Evolutionary conservation across 768 basidiomycete genomes (phyloP).

Genomic region (Clathrus columnatus): DNA sequence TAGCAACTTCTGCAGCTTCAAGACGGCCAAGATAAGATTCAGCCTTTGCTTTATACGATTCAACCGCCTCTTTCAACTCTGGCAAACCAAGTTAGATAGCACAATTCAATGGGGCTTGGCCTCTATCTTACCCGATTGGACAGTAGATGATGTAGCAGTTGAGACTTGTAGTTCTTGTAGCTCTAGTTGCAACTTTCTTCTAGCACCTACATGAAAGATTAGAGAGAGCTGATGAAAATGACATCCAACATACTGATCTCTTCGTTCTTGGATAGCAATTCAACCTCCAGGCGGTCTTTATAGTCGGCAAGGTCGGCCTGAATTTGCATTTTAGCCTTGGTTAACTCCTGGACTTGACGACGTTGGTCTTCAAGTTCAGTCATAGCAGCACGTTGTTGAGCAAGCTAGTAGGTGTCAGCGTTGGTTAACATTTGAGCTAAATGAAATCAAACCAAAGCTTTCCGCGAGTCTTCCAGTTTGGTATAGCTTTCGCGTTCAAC

Average conservation of each 20-base stretch:
- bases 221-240: not conserved
- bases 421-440: not conserved
- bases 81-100: slow-evolving; percentile 9
- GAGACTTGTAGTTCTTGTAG: slow-evolving; percentile 58
- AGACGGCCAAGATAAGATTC: slow-evolving; percentile 48
- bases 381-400: slow-evolving; percentile 56
- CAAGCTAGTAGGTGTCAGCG: slow-evolving; percentile 34
- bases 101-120: not conserved
- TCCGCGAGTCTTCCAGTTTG: slow-evolving; percentile 61
- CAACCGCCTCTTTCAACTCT: slow-evolving; percentile 58
- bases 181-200: slow-evolving; percentile 48
- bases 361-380: slow-evolving; percentile 58
- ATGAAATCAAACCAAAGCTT: slow-evolving; percentile 45
- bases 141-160: slow-evolving; percentile 47
- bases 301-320: slow-evolving; percentile 45
- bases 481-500: slow-evolving; percentile 54
- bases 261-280: slow-evolving; percentile 46
- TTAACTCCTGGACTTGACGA: slow-evolving; percentile 52
- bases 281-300: slow-evolving; percentile 47
- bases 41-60: slow-evolving; percentile 58
- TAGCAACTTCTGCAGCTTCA: slow-evolving; percentile 60
- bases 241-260: slow-evolving; percentile 38
- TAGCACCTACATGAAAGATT: slow-evolving; percentile 34
- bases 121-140: slow-evolving; percentile 41
- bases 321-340: slow-evolving; percentile 46